Conservation (phyloP, 768 basidiomycete species). For the Rhodotorula sphaerocarpa region DNA sequence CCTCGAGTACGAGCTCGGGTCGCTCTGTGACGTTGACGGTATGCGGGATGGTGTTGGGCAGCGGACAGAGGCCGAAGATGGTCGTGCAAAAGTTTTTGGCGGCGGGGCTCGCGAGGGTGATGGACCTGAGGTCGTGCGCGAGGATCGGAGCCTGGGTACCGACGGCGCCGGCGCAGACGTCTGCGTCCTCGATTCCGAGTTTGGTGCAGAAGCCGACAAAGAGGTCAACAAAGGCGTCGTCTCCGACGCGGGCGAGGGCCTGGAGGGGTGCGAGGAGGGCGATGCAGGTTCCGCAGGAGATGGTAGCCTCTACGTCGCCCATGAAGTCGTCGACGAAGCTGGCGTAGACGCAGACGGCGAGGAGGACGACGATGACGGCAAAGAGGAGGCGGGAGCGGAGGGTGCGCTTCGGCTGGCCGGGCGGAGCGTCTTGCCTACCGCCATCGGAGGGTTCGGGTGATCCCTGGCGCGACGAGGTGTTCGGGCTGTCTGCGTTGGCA, state of each 20-base stretch:
- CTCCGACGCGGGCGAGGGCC: conserved; percentile 50
- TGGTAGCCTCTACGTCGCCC: conserved; percentile 48
- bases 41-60: conserved; percentile 25
- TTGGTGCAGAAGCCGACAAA: conserved; percentile 50
- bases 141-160: conserved; percentile 54
- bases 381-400: conserved; percentile 12
- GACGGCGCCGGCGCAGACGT: conserved; percentile 55
- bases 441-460: not conserved
- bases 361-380: conserved; percentile 14
- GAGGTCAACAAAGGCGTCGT: conserved; percentile 48
- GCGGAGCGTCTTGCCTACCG: too few relatives aligned
- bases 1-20: conserved; percentile 26
- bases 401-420: not conserved
- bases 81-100: conserved; percentile 54
- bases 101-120: conserved; percentile 49
- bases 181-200: conserved; percentile 49
- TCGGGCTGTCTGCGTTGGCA: conserved; percentile 5
- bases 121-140: conserved; percentile 53
- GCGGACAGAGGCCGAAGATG: conserved; percentile 52
- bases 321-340: conserved; percentile 43
- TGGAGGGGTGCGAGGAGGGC: conserved; percentile 50
- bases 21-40: conserved; percentile 39
- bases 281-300: conserved; percentile 53
- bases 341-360: conserved; percentile 31
- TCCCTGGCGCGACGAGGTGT: not conserved